Percentiles rank a stretch among this genome's conserved stretches.
phyloP scores from a whole-genome alignment of 345 rosid genomes.

The Rubroshorea leprosula region DNA sequence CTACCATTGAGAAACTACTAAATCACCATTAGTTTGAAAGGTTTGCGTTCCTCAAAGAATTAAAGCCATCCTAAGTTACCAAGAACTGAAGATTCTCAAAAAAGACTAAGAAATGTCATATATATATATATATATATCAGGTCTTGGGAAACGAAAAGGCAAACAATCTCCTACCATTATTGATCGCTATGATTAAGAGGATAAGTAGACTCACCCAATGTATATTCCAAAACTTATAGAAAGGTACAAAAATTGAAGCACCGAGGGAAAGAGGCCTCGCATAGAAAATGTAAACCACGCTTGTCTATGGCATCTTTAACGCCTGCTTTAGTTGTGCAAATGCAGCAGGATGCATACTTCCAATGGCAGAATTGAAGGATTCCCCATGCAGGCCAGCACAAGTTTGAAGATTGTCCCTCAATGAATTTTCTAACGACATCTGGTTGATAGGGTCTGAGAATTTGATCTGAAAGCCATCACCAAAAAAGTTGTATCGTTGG shows the following conservation, averaged over 20 bases:
- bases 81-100: no score
- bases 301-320: conserved; percentile 60
- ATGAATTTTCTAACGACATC: conserved; percentile 68
- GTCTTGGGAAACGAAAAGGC: no score
- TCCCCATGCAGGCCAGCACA: conserved; percentile 87
- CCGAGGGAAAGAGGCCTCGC: conserved; percentile 12
- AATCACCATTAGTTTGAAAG: no score
- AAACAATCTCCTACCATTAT: no score
- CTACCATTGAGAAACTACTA: no score
- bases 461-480: conserved; percentile 63
- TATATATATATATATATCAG: no score
- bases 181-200: no score
- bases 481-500: conserved; percentile 9
- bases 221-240: conserved; percentile 25
- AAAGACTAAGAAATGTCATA: no score
- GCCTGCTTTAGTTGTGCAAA: conserved; percentile 87
- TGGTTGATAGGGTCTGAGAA: conserved; percentile 75
- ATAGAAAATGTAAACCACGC: neutral
- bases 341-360: conserved; percentile 82
- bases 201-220: no score
- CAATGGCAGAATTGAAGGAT: conserved; percentile 63
- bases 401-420: conserved; percentile 78
- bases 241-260: neutral
- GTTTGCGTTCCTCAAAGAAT: no score
- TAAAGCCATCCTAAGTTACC: no score